These are phyloP conservation scores for Flaveria ramosissima DNA, from an alignment of 129 eudicot genomes.

Conservation along the genomic window DNA sequence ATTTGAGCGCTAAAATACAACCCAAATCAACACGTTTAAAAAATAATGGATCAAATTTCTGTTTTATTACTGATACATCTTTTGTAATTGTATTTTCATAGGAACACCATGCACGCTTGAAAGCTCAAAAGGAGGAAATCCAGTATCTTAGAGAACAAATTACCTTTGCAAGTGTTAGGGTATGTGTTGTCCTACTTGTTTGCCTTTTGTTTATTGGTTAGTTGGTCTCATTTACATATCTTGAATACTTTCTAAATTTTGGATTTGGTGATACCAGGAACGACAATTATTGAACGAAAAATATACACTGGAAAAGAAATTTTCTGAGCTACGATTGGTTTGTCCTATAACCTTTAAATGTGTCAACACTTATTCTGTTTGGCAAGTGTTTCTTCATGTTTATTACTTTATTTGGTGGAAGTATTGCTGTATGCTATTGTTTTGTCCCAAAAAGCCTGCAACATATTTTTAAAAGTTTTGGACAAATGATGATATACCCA, in stretches of 20 bases:
- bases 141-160: conserved; percentile 62
- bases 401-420: background rate
- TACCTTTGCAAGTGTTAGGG: conserved; percentile 69
- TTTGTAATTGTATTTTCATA: conserved; percentile 32
- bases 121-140: conserved; percentile 72
- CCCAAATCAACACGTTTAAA: background rate
- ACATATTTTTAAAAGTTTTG: background rate
- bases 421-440: background rate
- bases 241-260: conserved; percentile 21
- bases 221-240: background rate
- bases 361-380: conserved; percentile 12
- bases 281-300: conserved; percentile 86
- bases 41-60: background rate
- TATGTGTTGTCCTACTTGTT: conserved; percentile 30
- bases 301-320: conserved; percentile 73
- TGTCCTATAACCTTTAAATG: conserved; percentile 22
- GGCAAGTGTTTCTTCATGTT: conserved; percentile 21
- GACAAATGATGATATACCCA: conserved; percentile 1
- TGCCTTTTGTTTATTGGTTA: conserved; percentile 11
- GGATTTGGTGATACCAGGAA: conserved; percentile 54
- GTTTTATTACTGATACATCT: background rate
- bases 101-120: conserved; percentile 62
- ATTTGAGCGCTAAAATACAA: background rate
- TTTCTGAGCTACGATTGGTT: conserved; percentile 91
- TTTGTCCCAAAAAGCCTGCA: conserved; percentile 4